Base-by-base conservation (phyloP, 2,329 filamentous ascomycete genomes). In the Verticillium longisporum region DNA sequence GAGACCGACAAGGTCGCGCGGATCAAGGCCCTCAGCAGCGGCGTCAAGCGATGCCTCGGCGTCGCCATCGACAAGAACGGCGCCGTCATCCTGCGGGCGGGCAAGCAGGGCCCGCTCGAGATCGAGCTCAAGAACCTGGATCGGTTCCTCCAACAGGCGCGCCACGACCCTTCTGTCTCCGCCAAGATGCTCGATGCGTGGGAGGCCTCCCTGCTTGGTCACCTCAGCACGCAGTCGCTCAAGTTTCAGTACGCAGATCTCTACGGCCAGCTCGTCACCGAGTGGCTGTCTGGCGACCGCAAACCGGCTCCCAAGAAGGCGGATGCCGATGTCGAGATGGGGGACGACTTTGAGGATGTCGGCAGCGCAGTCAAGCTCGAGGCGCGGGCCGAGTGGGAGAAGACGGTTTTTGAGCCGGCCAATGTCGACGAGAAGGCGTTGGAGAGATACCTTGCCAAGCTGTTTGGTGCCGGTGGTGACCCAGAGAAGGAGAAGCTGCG, bases 211-310 rank as follows among this genome's bases (percentile, higher is more conserved):
- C 21, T 37, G 56, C 21, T 57, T 2, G 21, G 56, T 13, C 56
- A 57, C 34, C 34, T 38, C 56, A 21, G 32, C 33, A 57, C 33
- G 41, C 75, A 78, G 58, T 76, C 76, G 6, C 72, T 75, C 15
- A 78, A 75, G 63, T 79, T 77, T 60, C 67, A 75, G 58, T 79
- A 77, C 55, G 78, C 79, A 0, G 74, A 75, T 9, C 70, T 81
- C 2, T 80, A 80, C 54, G 77, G 75, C 2, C 71, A 77, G 56
- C 71, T 81, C 4, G 78, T 80, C n/a, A 80, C 74, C 0, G 79
- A 81, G 63, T 81, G 78, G 78, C 69, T 80, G 1, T 74, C 73
- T 0, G 70, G 70, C 1, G 62, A 71, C 64, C 32, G 61, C 7
- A 38, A 18, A 4, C 33, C 11, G 11, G 56, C 33, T 13, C 11